These are phyloP conservation scores for Haplosporangium gracile DNA, from an alignment of 192 early-diverging fungal species.

Conservation along the genomic window DNA sequence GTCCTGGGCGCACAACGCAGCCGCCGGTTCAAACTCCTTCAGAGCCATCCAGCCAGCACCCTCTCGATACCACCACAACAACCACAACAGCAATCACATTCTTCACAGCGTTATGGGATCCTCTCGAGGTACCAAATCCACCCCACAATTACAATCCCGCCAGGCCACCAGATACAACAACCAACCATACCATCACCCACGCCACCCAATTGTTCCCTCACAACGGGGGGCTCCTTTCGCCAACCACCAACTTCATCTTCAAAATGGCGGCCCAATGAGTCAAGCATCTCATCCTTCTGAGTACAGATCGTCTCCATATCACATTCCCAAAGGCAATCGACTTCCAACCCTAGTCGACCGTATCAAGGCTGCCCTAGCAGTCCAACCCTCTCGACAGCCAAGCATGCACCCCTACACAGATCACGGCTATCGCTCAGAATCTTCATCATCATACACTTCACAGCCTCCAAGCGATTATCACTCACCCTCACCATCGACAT, in stretches of 20 bases:
- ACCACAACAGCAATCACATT: constrained; percentile 1
- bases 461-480: constrained; percentile 3
- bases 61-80: neutral
- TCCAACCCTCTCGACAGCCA: neutral
- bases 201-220: constrained; percentile 6
- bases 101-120: constrained; percentile 10
- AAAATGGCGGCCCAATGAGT: neutral
- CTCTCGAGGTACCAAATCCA: constrained; percentile 22
- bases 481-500: neutral
- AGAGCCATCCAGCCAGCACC: neutral
- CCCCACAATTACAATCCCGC: neutral
- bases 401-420: neutral
- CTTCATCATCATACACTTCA: neutral
- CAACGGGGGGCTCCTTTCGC: neutral
- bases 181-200: neutral
- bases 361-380: constrained; percentile 38
- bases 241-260: neutral
- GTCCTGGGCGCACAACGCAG: constrained; percentile 6
- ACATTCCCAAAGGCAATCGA: constrained; percentile 18
- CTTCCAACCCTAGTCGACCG: constrained; percentile 36
- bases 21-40: neutral
- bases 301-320: constrained; percentile 20
- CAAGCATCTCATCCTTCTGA: neutral
- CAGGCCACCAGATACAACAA: neutral
- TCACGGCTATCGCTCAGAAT: neutral